A percentile compares a stretch with the other conserved stretches of the same genome.
Conservation (phyloP, 1,139 yeast species). For the Geotrichum fermentans region DNA sequence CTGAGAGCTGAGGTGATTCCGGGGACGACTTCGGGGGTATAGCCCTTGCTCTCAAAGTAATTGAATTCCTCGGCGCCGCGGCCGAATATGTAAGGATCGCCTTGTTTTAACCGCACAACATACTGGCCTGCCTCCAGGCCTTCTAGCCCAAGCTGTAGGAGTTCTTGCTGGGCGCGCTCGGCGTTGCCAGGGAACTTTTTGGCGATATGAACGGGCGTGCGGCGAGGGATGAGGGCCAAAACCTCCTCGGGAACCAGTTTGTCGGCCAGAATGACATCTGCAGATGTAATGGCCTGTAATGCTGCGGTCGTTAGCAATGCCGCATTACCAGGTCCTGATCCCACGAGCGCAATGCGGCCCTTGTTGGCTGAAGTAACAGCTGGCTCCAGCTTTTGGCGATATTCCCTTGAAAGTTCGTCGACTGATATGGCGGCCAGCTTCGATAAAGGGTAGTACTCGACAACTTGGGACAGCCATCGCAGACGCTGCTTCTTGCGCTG, state of each 20-base stretch:
- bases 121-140: constrained; percentile 61
- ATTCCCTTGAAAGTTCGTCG: constrained; percentile 50
- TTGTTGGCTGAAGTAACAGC: constrained; percentile 19
- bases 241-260: constrained; percentile 89
- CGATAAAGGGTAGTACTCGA: constrained; percentile 80
- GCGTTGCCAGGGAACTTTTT: constrained; percentile 96
- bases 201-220: constrained; percentile 77
- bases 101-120: constrained; percentile 90
- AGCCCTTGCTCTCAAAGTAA: constrained; percentile 65
- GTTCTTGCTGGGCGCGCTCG: constrained; percentile 84
- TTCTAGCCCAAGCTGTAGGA: constrained; percentile 62
- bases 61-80: constrained; percentile 91
- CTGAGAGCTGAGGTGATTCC: constrained; percentile 90
- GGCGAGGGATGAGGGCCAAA: constrained; percentile 68
- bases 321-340: constrained; percentile 91
- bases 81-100: constrained; percentile 95
- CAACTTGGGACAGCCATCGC: constrained; percentile 84
- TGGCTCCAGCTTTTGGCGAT: constrained; percentile 25
- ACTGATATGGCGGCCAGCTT: constrained; percentile 55
- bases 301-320: constrained; percentile 84
- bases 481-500: constrained; percentile 58
- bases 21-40: constrained; percentile 66
- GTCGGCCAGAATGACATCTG: constrained; percentile 84
- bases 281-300: constrained; percentile 67
- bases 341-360: constrained; percentile 74